Evolutionary conservation across 2,329 filamentous ascomycete genomes (phyloP).

Genomic region (Aureobasidium leucospermi): DNA sequence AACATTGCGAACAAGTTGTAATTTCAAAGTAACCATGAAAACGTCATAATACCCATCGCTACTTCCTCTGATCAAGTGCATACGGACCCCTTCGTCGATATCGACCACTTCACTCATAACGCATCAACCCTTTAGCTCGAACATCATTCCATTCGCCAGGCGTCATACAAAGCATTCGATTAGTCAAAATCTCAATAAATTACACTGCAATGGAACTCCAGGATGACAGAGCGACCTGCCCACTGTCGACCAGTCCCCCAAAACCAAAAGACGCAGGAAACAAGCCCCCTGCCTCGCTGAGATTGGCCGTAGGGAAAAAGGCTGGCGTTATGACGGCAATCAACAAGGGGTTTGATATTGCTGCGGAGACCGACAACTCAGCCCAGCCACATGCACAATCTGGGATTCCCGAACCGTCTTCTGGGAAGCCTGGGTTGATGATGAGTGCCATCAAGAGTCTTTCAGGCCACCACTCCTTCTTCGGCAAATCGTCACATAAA

Average conservation of each 20-base stretch:
- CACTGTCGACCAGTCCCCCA: background rate
- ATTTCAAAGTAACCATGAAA: background rate
- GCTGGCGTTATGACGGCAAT: background rate
- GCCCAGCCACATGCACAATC: background rate
- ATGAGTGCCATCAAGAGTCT: background rate
- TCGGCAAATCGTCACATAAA: background rate
- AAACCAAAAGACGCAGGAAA: background rate
- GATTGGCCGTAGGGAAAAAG: background rate
- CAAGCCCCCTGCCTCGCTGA: background rate
- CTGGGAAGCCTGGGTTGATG: background rate
- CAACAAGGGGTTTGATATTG: background rate
- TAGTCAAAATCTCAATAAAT: background rate
- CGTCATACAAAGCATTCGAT: background rate
- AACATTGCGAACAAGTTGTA: too few relatives aligned
- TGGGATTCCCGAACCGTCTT: background rate
- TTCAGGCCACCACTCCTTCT: background rate
- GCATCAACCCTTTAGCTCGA: background rate
- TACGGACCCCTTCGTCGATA: background rate
- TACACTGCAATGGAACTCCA: background rate
- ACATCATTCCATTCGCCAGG: background rate
- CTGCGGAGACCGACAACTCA: background rate
- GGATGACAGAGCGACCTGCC: background rate
- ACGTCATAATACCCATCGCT: background rate
- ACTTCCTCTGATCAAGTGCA: background rate
- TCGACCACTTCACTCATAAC: background rate